Conservation (phyloP, 2,329 filamentous ascomycete species). For the Elsinoe arachidis region DNA sequence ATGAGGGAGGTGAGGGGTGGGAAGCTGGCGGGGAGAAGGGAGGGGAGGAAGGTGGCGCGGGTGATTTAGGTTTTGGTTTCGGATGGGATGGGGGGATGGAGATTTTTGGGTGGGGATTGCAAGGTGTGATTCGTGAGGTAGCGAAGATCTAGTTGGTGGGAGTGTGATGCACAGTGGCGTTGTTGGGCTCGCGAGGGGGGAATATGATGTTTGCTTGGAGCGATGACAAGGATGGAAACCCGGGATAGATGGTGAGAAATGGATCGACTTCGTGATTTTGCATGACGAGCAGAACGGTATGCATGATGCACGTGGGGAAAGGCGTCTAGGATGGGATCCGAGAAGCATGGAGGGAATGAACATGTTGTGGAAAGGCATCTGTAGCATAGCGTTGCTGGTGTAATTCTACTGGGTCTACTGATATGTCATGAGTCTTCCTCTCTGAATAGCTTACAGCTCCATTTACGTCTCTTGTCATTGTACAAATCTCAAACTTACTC, state of each 20-base stretch:
- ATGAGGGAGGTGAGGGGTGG: conserved; percentile 73
- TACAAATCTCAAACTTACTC: not conserved
- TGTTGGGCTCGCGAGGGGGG: not conserved
- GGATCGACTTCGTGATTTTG: too few species aligned
- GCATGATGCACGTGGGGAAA: too few species aligned
- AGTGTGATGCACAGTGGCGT: not conserved
- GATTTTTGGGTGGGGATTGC: not conserved
- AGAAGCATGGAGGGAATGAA: too few species aligned
- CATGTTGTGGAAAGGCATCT: too few species aligned
- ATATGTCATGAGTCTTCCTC: too few species aligned
- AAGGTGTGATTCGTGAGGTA: too few species aligned
- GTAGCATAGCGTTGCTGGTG: too few species aligned
- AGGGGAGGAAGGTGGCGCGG: conserved; percentile 87
- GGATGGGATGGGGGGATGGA: not conserved
- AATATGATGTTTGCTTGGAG: not conserved
- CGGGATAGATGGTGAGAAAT: too few species aligned
- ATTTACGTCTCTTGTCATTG: not conserved
- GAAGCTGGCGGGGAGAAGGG: conserved; percentile 65
- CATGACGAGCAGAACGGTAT: too few species aligned
- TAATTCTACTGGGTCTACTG: too few species aligned
- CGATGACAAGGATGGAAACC: too few species aligned
- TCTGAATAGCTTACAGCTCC: too few species aligned
- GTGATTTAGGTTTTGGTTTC: conserved; percentile 54
- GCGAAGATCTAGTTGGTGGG: not conserved
- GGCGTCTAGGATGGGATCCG: not conserved